Conservation (phyloP, 2,329 filamentous ascomycete genomes). For the Diaporthe humulicola region DNA sequence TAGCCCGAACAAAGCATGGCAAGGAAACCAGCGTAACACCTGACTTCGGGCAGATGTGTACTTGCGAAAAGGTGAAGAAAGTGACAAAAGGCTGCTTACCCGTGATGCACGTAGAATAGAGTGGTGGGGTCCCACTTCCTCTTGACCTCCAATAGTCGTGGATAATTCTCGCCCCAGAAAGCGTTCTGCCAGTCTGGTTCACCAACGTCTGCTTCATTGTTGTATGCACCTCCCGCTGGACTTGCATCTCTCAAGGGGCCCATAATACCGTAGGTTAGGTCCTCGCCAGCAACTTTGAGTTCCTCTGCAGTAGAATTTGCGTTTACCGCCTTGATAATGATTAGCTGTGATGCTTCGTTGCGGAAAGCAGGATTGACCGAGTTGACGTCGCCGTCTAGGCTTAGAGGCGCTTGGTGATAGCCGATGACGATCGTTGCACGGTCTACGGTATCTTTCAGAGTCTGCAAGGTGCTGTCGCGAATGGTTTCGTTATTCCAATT, state of each 20-base stretch:
- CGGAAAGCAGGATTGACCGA: conserved; percentile 65
- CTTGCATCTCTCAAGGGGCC: conserved; percentile 45
- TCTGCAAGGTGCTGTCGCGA: conserved; percentile 48
- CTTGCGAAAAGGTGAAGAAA: background rate
- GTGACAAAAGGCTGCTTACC: background rate
- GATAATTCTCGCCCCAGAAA: conserved; percentile 51
- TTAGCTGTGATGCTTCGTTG: conserved; percentile 48
- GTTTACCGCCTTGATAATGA: conserved; percentile 44
- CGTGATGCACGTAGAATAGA: conserved; percentile 51
- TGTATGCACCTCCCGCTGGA: conserved; percentile 47
- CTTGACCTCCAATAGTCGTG: conserved; percentile 51
- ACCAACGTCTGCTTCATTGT: conserved; percentile 54
- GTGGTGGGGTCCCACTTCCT: conserved; percentile 52
- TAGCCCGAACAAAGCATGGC: background rate
- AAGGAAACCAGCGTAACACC: background rate
- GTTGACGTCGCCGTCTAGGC: conserved; percentile 51
- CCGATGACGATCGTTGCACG: conserved; percentile 47
- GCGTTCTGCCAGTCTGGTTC: conserved; percentile 46
- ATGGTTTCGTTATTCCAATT: conserved; percentile 48
- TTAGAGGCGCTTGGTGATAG: conserved; percentile 48
- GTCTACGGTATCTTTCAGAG: conserved; percentile 46
- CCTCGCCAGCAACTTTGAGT: conserved; percentile 43
- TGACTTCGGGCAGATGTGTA: background rate
- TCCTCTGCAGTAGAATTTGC: conserved; percentile 46
- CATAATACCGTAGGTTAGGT: conserved; percentile 46